These are phyloP conservation scores for Annulohypoxylon maeteangense DNA, from an alignment of 495 filamentous ascomycete genomes.

Conservation along the genomic window DNA sequence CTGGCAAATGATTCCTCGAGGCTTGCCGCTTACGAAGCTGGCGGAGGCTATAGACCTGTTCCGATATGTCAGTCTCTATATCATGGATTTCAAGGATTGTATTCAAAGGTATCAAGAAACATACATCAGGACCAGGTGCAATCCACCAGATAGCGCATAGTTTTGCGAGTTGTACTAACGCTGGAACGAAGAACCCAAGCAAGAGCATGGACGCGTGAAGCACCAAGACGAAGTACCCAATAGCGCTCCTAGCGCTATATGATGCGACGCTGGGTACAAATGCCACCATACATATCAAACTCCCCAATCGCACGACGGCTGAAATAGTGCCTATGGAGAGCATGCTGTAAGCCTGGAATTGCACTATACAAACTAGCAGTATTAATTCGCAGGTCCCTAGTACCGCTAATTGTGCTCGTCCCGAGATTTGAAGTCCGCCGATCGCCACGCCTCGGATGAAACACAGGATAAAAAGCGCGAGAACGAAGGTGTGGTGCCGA, in stretches of 20 bases:
- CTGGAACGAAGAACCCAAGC: neutral
- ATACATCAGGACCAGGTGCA: neutral
- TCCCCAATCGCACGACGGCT: neutral
- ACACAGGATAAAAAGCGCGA: constrained; percentile 74
- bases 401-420: constrained; percentile 78
- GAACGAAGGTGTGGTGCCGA: constrained; percentile 71
- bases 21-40: neutral
- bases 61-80: neutral
- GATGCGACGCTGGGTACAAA: neutral
- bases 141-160: neutral
- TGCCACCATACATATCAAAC: neutral
- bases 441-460: constrained; percentile 76
- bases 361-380: neutral
- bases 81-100: neutral
- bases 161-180: neutral
- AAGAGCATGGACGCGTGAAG: neutral
- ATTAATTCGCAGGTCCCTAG: constrained; percentile 82
- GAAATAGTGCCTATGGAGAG: neutral
- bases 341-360: neutral
- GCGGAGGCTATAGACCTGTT: neutral
- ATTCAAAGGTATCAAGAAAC: neutral
- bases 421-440: constrained; percentile 79
- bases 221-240: neutral
- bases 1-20: neutral
- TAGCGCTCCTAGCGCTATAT: neutral